Conservation (phyloP, 2,329 filamentous ascomycete genomes). For the Sphaerulina populicola region DNA sequence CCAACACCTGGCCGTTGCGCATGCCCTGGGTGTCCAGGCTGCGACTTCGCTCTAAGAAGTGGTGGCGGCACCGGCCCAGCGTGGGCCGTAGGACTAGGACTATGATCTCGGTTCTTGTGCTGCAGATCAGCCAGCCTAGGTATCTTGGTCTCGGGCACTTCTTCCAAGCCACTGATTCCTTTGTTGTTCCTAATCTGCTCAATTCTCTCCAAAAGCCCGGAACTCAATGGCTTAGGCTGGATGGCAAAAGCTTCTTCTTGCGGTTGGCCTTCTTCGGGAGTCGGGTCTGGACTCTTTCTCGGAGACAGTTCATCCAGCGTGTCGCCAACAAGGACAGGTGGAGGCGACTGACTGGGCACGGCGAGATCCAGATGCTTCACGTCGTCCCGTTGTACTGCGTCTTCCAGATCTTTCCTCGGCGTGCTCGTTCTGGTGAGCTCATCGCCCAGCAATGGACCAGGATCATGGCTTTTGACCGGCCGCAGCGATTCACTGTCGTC, state of each 20-base stretch:
- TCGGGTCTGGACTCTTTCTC: background rate
- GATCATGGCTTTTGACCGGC: conserved; percentile 15
- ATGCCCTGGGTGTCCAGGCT: conserved; percentile 33
- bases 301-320: conserved; percentile 10
- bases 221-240: conserved; percentile 32
- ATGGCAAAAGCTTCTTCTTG: conserved; percentile 26
- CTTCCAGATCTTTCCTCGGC: conserved; percentile 28
- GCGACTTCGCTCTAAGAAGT: conserved; percentile 45
- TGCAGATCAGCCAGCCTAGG: conserved; percentile 29
- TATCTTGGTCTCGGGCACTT: conserved; percentile 30
- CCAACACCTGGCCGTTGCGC: conserved; percentile 27
- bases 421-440: conserved; percentile 22
- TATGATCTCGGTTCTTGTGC: conserved; percentile 29
- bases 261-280: background rate
- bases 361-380: conserved; percentile 56
- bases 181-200: conserved; percentile 33
- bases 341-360: conserved; percentile 34
- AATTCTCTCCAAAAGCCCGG: conserved; percentile 32
- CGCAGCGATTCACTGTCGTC: conserved; percentile 19
- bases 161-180: conserved; percentile 16
- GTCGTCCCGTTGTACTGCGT: conserved; percentile 42
- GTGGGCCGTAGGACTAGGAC: conserved; percentile 29
- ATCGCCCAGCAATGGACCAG: conserved; percentile 11
- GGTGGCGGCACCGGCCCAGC: conserved; percentile 39
- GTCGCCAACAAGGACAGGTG: conserved; percentile 12